Evolutionary conservation across 441 rosid genomes (phyloP).

Genomic region (Populus hybrid): DNA sequence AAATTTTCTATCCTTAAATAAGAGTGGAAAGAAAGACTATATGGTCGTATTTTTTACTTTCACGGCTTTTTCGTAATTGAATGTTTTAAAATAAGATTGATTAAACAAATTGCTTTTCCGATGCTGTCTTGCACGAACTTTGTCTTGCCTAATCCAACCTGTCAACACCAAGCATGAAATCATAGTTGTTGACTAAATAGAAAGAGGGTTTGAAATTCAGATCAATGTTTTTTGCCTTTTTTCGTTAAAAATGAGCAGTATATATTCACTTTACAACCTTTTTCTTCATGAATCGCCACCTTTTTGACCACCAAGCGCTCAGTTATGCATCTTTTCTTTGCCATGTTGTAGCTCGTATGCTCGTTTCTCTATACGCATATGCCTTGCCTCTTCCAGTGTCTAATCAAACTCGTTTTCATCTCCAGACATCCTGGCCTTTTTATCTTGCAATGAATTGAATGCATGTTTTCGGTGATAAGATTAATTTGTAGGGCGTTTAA

Average conservation of each 20-base stretch:
- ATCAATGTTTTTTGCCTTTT: not conserved
- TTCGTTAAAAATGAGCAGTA: slow-evolving; percentile 17
- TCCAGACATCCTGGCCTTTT: slow-evolving; percentile 19
- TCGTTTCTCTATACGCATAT: slow-evolving; percentile 13
- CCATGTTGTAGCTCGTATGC: slow-evolving; percentile 22
- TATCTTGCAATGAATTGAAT: slow-evolving; percentile 3
- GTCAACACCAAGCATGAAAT: slow-evolving; percentile 37
- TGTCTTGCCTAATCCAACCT: slow-evolving; percentile 2
- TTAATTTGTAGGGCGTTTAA: not conserved
- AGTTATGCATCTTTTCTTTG: slow-evolving; percentile 22
- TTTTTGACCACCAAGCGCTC: slow-evolving; percentile 53
- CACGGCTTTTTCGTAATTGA: not conserved
- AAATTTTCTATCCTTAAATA: not conserved
- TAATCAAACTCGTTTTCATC: slow-evolving; percentile 25
- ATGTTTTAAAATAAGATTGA: not conserved
- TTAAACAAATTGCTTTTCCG: slow-evolving; percentile 12
- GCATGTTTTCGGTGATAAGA: slow-evolving; percentile 19
- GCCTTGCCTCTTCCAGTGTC: slow-evolving; percentile 23
- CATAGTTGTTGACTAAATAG: slow-evolving; percentile 45
- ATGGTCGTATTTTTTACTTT: not conserved
- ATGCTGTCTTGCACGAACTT: slow-evolving; percentile 12
- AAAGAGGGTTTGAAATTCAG: slow-evolving; percentile 18
- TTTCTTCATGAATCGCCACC: slow-evolving; percentile 28
- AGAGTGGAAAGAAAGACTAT: not conserved
- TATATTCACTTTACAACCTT: slow-evolving; percentile 18